Base-by-base conservation (phyloP, 176 grass and related monocot genomes). In the Rhynchospora pubera region DNA sequence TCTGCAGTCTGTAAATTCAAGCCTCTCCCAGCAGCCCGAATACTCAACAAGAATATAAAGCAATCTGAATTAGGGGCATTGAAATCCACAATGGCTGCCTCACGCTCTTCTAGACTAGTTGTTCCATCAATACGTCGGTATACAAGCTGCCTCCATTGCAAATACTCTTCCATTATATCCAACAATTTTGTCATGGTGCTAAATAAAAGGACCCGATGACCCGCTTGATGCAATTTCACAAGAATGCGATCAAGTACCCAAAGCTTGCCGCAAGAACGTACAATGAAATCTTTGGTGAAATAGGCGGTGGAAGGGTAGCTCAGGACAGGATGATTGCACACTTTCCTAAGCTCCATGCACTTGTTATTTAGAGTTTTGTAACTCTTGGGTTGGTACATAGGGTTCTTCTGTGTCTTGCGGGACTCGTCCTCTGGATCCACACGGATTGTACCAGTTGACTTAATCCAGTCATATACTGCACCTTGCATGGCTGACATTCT, bases 141-240 rank as follows among this genome's bases (percentile, higher is more conserved):
- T 46, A 91, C 86, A 81, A 99, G 89, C 19, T 82, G 79, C 52
- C 97, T 87, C 97, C 93, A 96, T 79, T 89, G 97, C 81, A 99
- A 84, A 85, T 99, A 99, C 75, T 99, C 97, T 82, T 99, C 97
- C 79, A 99, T 79, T 48, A 99, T 95, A 84, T 99, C 97, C 62
- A 99, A 91, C 88, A 99, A 91, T 84, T 99, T 99, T 44, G 97
- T 99, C 97, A 99, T 99, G n/a, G 97, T 99, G 77, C 97, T 99
- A 70, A 99, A 99, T 61, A 99, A 85, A 56, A 99, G 97, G 52
- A 99, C 97, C 73, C 97, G 93, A 55, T 99, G 97, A 45, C 97
- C 93, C 59, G 97, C 60, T 74, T 76, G 91, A 74, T 99, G 87
- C 79, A 99, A 92, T 87, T 99, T 99, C 82, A 99, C 87, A 47